Percentiles rank a stretch among this genome's conserved stretches.
Evolutionary conservation across 2,329 filamentous ascomycete genomes (phyloP).

Genomic region (Colletotrichum navitas): DNA sequence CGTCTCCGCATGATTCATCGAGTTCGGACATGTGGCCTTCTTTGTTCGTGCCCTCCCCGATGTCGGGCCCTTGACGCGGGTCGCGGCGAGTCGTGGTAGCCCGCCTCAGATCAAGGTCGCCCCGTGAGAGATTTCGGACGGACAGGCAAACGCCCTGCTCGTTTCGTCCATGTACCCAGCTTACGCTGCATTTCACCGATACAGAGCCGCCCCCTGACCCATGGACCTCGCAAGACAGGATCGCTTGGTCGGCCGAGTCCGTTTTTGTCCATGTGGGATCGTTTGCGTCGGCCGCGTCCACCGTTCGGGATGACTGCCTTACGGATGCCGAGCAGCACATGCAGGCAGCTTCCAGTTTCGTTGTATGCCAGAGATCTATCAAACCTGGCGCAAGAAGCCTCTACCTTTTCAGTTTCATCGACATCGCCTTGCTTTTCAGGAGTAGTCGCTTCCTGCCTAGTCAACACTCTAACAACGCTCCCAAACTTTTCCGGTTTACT

Average conservation of each 20-base stretch:
- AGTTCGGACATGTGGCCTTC: slow-evolving; percentile 20
- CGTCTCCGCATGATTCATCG: slow-evolving; percentile 19
- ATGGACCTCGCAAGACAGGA: slow-evolving; percentile 32
- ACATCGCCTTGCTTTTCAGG: slow-evolving; percentile 8
- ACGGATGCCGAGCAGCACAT: not conserved
- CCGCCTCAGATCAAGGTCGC: slow-evolving; percentile 17
- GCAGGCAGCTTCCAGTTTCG: too few relatives aligned
- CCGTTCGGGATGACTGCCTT: slow-evolving; percentile 24
- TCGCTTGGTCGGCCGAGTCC: slow-evolving; percentile 32
- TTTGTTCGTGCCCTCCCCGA: slow-evolving; percentile 18
- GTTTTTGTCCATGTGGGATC: slow-evolving; percentile 32
- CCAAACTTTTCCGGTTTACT: not conserved
- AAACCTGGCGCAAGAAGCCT: not conserved
- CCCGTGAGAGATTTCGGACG: slow-evolving; percentile 26
- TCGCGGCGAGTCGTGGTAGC: slow-evolving; percentile 23
- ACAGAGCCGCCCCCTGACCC: slow-evolving; percentile 32
- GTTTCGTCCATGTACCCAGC: not conserved
- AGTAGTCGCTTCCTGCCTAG: not conserved
- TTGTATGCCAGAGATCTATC: too few relatives aligned
- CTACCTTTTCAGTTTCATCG: too few relatives aligned
- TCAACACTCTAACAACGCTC: not conserved
- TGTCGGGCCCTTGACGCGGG: slow-evolving; percentile 9
- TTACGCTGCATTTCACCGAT: slow-evolving; percentile 20
- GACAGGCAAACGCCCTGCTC: slow-evolving; percentile 24
- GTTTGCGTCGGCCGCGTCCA: slow-evolving; percentile 20